Evolutionary conservation across 2,329 filamentous ascomycete genomes (phyloP).

Genomic region (Colletotrichum sp.): DNA sequence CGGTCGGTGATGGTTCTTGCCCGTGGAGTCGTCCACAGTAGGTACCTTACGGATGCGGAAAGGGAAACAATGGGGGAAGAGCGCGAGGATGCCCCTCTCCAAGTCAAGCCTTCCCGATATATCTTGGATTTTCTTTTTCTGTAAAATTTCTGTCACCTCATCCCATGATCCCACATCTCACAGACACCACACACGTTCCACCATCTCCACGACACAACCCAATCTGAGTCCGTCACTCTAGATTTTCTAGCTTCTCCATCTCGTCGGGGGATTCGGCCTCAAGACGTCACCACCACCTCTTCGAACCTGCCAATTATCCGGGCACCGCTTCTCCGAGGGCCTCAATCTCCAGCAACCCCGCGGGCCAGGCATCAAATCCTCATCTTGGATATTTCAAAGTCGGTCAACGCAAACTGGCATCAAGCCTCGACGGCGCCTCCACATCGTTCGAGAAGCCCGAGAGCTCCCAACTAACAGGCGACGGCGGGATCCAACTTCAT

Average conservation of each 20-base stretch:
- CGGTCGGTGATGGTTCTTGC: background rate
- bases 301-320: background rate
- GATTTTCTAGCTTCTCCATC: background rate
- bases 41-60: background rate
- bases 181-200: background rate
- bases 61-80: background rate
- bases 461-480: background rate
- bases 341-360: background rate
- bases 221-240: background rate
- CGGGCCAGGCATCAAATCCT: background rate
- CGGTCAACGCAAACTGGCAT: background rate
- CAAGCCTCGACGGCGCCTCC: conserved; percentile 1
- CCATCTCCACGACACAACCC: background rate
- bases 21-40: background rate
- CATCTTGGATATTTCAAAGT: background rate
- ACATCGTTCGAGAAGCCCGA: conserved; percentile 8
- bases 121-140: background rate
- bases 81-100: background rate
- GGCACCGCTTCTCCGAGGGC: background rate
- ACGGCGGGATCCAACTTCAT: conserved; percentile 5
- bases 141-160: background rate
- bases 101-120: background rate
- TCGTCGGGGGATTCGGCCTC: background rate
- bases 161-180: background rate
- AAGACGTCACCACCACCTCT: background rate